Evolutionary conservation across 257 asterid species (phyloP).

Genomic region (Salvia splendens): DNA sequence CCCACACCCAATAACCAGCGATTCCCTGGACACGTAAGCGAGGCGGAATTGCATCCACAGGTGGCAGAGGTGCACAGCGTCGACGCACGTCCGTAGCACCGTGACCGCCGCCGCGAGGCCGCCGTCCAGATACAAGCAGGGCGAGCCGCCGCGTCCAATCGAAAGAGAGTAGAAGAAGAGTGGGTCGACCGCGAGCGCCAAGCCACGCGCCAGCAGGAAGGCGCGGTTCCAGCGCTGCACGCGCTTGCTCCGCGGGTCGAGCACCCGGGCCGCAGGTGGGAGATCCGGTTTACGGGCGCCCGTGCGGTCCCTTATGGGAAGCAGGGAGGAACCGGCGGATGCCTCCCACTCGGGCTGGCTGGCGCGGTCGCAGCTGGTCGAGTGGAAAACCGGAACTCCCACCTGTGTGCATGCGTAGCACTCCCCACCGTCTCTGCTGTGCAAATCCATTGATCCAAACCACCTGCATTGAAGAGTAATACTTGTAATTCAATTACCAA

Average conservation of each 20-base stretch:
- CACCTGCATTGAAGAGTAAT: conserved; percentile 47
- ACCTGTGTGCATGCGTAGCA: conserved; percentile 90
- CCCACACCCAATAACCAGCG: conserved; percentile 89
- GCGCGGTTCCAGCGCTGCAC: conserved; percentile 90
- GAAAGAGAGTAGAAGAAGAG: conserved; percentile 85
- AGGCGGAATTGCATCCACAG: conserved; percentile 83
- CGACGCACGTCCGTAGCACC: conserved; percentile 73
- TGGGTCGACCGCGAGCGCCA: conserved; percentile 91
- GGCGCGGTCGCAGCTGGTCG: conserved; percentile 86
- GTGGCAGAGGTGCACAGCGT: conserved; percentile 80
- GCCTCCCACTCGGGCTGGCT: conserved; percentile 95
- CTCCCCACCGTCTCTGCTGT: conserved; percentile 46
- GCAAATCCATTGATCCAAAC: conserved; percentile 55
- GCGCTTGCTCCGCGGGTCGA: conserved; percentile 85
- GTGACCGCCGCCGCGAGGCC: conserved; percentile 64
- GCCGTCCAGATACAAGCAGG: conserved; percentile 78
- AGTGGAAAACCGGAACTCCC: conserved; percentile 88
- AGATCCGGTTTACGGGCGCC: conserved; percentile 31
- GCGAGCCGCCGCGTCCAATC: conserved; percentile 72
- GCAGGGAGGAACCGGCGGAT: conserved; percentile 80
- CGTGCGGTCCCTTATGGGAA: conserved; percentile 58
- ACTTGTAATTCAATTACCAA: too few relatives aligned
- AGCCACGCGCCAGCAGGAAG: conserved; percentile 83
- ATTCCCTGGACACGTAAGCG: conserved; percentile 90
- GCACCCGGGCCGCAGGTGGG: conserved; percentile 35